Evolutionary conservation across 192 early-diverging fungal genomes (phyloP).

Genomic region (Dissophora globulifera): DNA sequence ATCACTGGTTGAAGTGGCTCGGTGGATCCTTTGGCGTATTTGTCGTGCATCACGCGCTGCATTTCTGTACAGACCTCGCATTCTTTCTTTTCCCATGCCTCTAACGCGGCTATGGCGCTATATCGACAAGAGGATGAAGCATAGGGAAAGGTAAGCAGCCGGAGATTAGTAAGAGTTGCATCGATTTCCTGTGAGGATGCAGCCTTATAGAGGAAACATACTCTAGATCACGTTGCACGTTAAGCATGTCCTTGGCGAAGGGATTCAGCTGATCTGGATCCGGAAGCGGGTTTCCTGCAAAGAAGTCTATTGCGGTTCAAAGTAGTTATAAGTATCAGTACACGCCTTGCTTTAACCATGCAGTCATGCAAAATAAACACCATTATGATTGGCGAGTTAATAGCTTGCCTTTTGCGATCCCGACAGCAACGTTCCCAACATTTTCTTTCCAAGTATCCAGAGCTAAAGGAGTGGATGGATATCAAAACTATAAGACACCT

Average conservation of each 20-base stretch:
- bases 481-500: not conserved
- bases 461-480: conserved; percentile 47
- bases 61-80: conserved; percentile 76
- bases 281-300: conserved; percentile 41
- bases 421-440: conserved; percentile 63
- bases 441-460: conserved; percentile 66
- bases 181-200: too few relatives aligned
- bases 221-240: conserved; percentile 40
- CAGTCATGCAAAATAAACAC: too few relatives aligned
- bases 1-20: conserved; percentile 25
- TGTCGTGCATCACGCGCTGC: conserved; percentile 40
- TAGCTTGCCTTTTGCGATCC: conserved; percentile 60
- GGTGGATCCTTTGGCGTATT: conserved; percentile 18
- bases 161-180: too few relatives aligned
- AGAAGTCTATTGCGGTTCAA: conserved; percentile 52
- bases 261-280: conserved; percentile 42
- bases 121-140: too few relatives aligned
- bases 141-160: too few relatives aligned
- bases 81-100: conserved; percentile 74
- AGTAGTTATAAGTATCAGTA: not conserved
- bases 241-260: conserved; percentile 54
- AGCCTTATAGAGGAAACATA: conserved; percentile 41
- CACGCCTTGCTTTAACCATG: too few relatives aligned
- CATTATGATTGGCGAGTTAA: too few relatives aligned
- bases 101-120: conserved; percentile 39